phyloP scores from a whole-genome alignment of 139 green algal genomes.

The Diplosphaera chodatii region DNA sequence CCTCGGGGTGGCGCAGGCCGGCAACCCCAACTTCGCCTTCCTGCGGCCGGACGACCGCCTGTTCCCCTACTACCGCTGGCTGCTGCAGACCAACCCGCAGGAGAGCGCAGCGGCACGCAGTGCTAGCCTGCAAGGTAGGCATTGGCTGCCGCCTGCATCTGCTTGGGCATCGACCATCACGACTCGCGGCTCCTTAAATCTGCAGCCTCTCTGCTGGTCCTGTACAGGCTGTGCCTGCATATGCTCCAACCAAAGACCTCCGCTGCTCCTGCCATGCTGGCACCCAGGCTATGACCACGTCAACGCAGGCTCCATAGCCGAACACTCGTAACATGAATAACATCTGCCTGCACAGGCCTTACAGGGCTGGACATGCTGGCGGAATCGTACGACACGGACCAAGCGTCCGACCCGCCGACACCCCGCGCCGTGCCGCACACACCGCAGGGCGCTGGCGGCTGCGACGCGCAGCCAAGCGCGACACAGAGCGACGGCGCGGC shows the following conservation, averaged over 20 bases:
- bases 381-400: not conserved
- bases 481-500: not conserved
- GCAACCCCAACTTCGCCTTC: slow-evolving; percentile 53
- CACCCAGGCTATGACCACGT: too few species aligned
- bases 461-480: not conserved
- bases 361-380: not conserved
- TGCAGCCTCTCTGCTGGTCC: too few species aligned
- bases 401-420: not conserved
- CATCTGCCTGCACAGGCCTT: not conserved
- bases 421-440: too few species aligned
- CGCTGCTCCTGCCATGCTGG: too few species aligned
- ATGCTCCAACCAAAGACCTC: too few species aligned
- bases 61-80: slow-evolving; percentile 57
- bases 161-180: too few species aligned
- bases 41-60: slow-evolving; percentile 32
- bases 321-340: too few species aligned
- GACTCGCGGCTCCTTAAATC: too few species aligned
- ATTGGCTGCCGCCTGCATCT: not conserved
- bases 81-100: slow-evolving; percentile 31
- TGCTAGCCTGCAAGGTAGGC: not conserved
- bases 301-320: too few species aligned
- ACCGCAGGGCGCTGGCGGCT: not conserved
- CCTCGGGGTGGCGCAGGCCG: slow-evolving; percentile 58
- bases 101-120: not conserved
- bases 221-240: too few species aligned